Evolutionary conservation across 331 rosid species (phyloP).

Genomic region (Acacia concinna): DNA sequence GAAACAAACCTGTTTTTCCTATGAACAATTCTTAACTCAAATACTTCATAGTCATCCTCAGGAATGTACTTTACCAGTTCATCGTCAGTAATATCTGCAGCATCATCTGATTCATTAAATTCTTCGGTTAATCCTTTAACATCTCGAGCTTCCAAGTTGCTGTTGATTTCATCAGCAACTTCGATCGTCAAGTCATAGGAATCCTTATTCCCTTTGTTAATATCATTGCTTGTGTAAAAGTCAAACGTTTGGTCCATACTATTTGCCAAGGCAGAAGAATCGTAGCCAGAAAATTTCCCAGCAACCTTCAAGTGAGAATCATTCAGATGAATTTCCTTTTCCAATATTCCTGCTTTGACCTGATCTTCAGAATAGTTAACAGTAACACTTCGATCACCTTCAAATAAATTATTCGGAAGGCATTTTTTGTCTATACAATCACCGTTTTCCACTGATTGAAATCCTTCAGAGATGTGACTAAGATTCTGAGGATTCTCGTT

Average conservation of each 20-base stretch:
- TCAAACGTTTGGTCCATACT: slow-evolving; percentile 32
- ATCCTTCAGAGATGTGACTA: slow-evolving; percentile 28
- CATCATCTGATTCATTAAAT: slow-evolving; percentile 37
- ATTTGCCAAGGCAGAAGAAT: slow-evolving; percentile 31
- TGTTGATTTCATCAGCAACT: slow-evolving; percentile 41
- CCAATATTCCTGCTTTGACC: slow-evolving; percentile 34
- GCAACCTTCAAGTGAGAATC: slow-evolving; percentile 39
- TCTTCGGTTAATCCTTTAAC: slow-evolving; percentile 43
- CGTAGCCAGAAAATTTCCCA: slow-evolving; percentile 45
- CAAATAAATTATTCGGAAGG: too few species aligned
- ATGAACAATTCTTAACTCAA: slow-evolving; percentile 85
- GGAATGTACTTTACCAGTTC: slow-evolving; percentile 54
- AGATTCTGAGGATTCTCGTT: slow-evolving; percentile 35
- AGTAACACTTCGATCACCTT: too few species aligned
- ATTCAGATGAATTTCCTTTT: slow-evolving; percentile 48
- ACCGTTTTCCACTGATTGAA: slow-evolving; percentile 31
- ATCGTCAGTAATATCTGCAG: slow-evolving; percentile 46
- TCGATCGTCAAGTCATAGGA: slow-evolving; percentile 40
- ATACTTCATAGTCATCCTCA: slow-evolving; percentile 77
- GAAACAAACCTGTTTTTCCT: slow-evolving; percentile 87
- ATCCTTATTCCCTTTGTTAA: slow-evolving; percentile 36
- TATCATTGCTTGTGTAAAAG: slow-evolving; percentile 32
- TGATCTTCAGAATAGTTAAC: too few species aligned
- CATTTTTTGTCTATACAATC: slow-evolving; percentile 56
- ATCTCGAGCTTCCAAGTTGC: slow-evolving; percentile 32